Conservation (phyloP, 768 basidiomycete species). For the Trametes meyenii region DNA sequence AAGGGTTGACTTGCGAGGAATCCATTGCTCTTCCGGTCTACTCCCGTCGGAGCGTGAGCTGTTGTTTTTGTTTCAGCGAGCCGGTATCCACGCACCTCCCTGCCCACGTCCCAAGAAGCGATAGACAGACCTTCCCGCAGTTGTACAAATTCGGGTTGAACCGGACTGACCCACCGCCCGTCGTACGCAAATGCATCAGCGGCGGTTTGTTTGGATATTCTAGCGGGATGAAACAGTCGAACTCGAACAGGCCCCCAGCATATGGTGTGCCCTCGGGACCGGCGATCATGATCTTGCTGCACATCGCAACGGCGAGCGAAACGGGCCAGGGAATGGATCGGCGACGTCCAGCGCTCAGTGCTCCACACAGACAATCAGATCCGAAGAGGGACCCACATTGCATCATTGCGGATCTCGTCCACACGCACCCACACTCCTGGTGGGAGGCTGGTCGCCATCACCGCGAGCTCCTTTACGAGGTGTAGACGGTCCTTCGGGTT, state of each 20-base stretch:
- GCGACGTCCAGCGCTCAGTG: background rate
- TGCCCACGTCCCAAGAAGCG: conserved; percentile 57
- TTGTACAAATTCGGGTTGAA: conserved; percentile 62
- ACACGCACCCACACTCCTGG: conserved; percentile 58
- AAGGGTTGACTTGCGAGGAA: conserved; percentile 48
- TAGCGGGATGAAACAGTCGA: conserved; percentile 59
- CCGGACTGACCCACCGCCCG: conserved; percentile 50
- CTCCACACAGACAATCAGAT: conserved; percentile 14
- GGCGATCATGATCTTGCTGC: conserved; percentile 58
- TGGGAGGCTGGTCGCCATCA: conserved; percentile 58
- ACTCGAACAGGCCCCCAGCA: conserved; percentile 66
- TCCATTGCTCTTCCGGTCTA: conserved; percentile 50
- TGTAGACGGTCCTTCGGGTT: conserved; percentile 51
- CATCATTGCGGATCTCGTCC: conserved; percentile 60
- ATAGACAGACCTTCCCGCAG: conserved; percentile 55
- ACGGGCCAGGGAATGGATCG: too few relatives aligned
- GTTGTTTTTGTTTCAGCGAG: background rate
- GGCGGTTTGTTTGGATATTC: conserved; percentile 53
- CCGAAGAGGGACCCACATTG: conserved; percentile 43
- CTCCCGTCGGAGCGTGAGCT: too few relatives aligned
- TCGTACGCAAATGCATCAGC: conserved; percentile 53
- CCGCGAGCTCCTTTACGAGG: conserved; percentile 59
- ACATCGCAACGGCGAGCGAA: background rate
- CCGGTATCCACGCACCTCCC: conserved; percentile 39
- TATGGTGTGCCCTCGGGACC: conserved; percentile 72